Conservation (phyloP, 305 asterid species). For the Solanum aculeatissimum region DNA sequence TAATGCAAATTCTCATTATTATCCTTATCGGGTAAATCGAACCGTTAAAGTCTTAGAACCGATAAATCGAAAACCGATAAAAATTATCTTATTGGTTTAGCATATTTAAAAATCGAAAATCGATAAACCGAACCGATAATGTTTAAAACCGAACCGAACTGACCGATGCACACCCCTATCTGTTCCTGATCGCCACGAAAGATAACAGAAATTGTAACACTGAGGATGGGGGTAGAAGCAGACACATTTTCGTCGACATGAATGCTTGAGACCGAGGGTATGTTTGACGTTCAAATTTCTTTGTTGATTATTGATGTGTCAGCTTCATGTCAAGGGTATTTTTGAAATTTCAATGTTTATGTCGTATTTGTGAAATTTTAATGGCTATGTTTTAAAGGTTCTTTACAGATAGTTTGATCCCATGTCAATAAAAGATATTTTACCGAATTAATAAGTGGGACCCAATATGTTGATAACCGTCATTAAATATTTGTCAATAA, state of each 20-base stretch:
- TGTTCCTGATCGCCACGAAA: not conserved
- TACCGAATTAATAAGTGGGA: not conserved
- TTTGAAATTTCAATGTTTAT: not conserved
- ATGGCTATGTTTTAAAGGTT: not conserved
- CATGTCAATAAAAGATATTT: not conserved
- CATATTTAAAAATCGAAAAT: too few relatives aligned
- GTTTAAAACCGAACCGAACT: too few relatives aligned
- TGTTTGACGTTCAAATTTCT: not conserved
- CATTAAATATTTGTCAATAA: too few relatives aligned
- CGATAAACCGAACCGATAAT: too few relatives aligned
- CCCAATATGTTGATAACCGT: too few relatives aligned
- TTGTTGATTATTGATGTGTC: rapidly evolving
- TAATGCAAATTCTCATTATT: too few relatives aligned
- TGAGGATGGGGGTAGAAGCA: not conserved
- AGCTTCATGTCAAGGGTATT: not conserved
- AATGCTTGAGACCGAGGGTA: not conserved
- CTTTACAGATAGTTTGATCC: not conserved
- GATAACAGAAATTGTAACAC: not conserved
- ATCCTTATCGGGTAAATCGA: too few relatives aligned
- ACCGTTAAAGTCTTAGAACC: too few relatives aligned
- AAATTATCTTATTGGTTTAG: too few relatives aligned
- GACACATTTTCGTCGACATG: not conserved
- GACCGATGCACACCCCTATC: too few relatives aligned
- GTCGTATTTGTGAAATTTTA: too few relatives aligned
- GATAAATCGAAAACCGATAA: too few relatives aligned